Percentiles rank a stretch among this genome's conserved stretches.
These are phyloP conservation scores for Geranium brycei DNA, from an alignment of 345 rosid species.

Conservation along the genomic window DNA sequence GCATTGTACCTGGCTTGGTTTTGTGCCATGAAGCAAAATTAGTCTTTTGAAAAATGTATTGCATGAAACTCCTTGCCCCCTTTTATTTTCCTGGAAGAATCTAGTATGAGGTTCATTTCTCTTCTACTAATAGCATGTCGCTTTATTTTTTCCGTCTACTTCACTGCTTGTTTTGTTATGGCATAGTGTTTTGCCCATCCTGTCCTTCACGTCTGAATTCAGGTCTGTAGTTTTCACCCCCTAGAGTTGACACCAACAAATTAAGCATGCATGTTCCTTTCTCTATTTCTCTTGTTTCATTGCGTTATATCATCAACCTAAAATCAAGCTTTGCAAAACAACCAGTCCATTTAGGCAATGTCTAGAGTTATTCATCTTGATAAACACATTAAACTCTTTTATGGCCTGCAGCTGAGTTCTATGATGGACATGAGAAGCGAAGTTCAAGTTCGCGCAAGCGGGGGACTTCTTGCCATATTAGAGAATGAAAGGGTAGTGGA, in stretches of 20 bases:
- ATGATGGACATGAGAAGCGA: conserved; percentile 96
- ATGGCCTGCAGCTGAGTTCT: conserved; percentile 57
- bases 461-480: conserved; percentile 90
- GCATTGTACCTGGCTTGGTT: neutral
- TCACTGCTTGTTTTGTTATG: neutral
- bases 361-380: neutral
- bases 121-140: neutral
- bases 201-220: neutral
- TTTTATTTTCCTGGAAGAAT: neutral
- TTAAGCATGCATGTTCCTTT: neutral
- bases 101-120: neutral
- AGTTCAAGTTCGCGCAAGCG: conserved; percentile 81
- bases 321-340: neutral
- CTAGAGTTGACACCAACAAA: neutral
- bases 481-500: conserved; percentile 88
- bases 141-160: neutral
- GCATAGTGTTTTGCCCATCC: neutral
- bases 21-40: neutral
- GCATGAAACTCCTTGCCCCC: neutral
- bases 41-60: neutral
- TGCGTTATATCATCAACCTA: neutral
- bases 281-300: neutral
- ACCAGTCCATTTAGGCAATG: neutral
- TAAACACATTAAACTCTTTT: conserved; percentile 1
- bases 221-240: neutral